A percentile compares a stretch with the other conserved stretches of the same genome.
Evolutionary conservation across 768 basidiomycete genomes (phyloP).

Genomic region (Naganishia kalamii): DNA sequence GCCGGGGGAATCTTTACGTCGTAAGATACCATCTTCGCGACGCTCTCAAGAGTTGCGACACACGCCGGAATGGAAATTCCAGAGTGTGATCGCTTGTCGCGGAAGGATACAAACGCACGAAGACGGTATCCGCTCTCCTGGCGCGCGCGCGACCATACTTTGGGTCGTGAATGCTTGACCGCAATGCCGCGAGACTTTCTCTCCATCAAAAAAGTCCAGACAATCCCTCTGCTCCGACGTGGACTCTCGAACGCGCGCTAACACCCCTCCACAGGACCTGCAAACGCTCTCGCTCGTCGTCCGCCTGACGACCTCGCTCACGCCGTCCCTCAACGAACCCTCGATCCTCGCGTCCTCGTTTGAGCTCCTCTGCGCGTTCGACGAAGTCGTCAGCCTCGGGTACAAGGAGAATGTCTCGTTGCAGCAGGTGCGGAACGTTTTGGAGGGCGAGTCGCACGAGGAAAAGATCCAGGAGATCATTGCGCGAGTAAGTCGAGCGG

Average conservation of each 20-base stretch:
- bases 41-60: too few species aligned
- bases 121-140: neutral
- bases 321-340: slow-evolving; percentile 48
- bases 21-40: too few species aligned
- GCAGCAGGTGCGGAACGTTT: slow-evolving; percentile 49
- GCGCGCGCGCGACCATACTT: neutral
- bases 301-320: slow-evolving; percentile 68
- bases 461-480: slow-evolving; percentile 91
- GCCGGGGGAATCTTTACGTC: too few species aligned
- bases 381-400: slow-evolving; percentile 89
- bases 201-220: too few species aligned
- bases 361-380: slow-evolving; percentile 88
- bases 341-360: slow-evolving; percentile 87
- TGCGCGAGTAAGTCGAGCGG: slow-evolving; percentile 60
- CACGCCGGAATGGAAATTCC: too few species aligned
- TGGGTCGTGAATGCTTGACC: too few species aligned
- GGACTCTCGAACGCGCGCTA: too few species aligned
- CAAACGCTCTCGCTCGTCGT: slow-evolving; percentile 91
- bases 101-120: neutral
- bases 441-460: slow-evolving; percentile 53
- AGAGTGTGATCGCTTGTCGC: too few species aligned
- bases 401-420: slow-evolving; percentile 52
- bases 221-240: too few species aligned
- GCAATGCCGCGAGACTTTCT: too few species aligned
- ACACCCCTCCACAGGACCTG: slow-evolving; percentile 59